Conservation (phyloP, 2,329 filamentous ascomycete species). For the Cladosporium sp. region DNA sequence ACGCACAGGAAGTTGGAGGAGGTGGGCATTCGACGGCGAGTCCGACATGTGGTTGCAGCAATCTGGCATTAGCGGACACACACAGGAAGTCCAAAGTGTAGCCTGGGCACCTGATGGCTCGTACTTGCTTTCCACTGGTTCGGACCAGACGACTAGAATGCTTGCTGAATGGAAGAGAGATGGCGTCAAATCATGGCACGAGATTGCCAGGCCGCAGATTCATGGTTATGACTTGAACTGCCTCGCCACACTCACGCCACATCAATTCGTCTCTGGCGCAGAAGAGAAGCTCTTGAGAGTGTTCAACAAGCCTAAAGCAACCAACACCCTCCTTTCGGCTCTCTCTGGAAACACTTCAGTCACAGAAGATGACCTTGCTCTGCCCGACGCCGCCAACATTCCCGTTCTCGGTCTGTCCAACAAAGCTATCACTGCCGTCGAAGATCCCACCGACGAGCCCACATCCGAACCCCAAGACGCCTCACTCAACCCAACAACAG, state of each 20-base stretch:
- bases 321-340: constrained; percentile 25
- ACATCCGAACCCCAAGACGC: not conserved
- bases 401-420: constrained; percentile 94
- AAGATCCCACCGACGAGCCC: constrained; percentile 33
- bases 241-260: constrained; percentile 71
- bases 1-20: constrained; percentile 88
- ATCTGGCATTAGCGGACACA: constrained; percentile 81
- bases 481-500: constrained; percentile 74
- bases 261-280: constrained; percentile 87
- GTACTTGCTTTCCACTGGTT: constrained; percentile 85
- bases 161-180: constrained; percentile 74
- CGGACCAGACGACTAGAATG: constrained; percentile 89
- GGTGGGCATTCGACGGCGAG: constrained; percentile 68
- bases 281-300: constrained; percentile 98
- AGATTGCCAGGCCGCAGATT: constrained; percentile 93
- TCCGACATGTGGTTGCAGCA: constrained; percentile 74
- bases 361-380: constrained; percentile 26
- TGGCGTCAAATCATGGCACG: constrained; percentile 73
- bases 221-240: constrained; percentile 98
- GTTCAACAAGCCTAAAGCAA: constrained; percentile 80
- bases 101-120: constrained; percentile 80
- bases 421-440: constrained; percentile 71
- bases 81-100: constrained; percentile 76
- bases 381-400: constrained; percentile 91
- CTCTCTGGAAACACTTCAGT: constrained; percentile 27